Conservation (phyloP, 352 stramenopile species). For the Pythium myriotylum region DNA sequence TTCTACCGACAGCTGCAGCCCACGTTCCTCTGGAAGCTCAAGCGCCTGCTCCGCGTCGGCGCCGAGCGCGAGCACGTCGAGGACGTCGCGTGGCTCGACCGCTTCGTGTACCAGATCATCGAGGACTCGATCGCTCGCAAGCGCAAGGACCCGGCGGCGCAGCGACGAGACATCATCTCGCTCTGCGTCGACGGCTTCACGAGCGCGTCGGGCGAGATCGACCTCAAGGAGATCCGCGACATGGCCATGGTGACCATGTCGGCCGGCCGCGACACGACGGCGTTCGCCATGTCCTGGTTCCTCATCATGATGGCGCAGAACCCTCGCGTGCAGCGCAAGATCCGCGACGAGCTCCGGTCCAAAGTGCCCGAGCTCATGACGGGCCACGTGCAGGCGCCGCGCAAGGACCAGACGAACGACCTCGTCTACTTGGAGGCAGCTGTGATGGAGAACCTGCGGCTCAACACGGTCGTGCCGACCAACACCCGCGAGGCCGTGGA, state of each 20-base stretch:
- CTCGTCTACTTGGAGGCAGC: constrained; percentile 71
- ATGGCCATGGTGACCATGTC: constrained; percentile 79
- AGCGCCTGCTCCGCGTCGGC: constrained; percentile 35
- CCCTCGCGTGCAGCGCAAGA: constrained; percentile 43
- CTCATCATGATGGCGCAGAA: constrained; percentile 70
- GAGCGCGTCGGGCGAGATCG: neutral
- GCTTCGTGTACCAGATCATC: constrained; percentile 24
- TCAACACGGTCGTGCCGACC: constrained; percentile 63
- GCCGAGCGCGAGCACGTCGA: constrained; percentile 31
- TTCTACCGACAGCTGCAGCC: constrained; percentile 20
- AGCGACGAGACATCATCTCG: constrained; percentile 24
- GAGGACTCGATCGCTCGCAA: constrained; percentile 20
- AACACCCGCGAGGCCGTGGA: constrained; percentile 45
- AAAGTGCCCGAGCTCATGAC: constrained; percentile 41
- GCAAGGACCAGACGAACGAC: constrained; percentile 46
- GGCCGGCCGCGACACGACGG: constrained; percentile 76
- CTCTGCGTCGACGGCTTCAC: constrained; percentile 20
- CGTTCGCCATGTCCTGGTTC: constrained; percentile 68
- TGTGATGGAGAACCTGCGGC: constrained; percentile 65
- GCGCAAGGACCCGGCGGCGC: no score
- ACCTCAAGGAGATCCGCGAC: constrained; percentile 53
- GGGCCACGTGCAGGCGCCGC: constrained; percentile 23
- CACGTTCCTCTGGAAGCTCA: constrained; percentile 48
- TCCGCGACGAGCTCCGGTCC: constrained; percentile 44
- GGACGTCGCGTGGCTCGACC: constrained; percentile 26